Percentiles rank a stretch among this genome's conserved stretches.
Conservation (phyloP, 1,284 basidiomycete species). For the Coniophora puteana region DNA sequence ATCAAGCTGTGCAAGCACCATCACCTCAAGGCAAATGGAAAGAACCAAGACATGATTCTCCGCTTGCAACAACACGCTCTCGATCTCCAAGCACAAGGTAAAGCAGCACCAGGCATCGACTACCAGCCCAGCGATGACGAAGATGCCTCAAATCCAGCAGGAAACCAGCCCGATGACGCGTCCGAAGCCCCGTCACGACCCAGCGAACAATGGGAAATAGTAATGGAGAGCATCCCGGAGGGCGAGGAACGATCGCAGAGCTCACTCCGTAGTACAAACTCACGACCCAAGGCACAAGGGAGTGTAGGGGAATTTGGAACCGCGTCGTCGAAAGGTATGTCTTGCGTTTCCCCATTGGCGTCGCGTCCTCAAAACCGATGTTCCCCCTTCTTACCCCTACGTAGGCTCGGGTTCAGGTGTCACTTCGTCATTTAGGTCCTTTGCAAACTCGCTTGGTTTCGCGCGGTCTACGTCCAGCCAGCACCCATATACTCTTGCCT, state of each 20-base stretch:
- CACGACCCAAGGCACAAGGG: slow-evolving; percentile 28
- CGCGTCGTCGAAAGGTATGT: slow-evolving; percentile 57
- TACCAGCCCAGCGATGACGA: slow-evolving; percentile 42
- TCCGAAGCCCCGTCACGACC: slow-evolving; percentile 38
- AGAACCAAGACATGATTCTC: slow-evolving; percentile 68
- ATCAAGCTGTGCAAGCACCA: slow-evolving; percentile 79
- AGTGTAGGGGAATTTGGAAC: slow-evolving; percentile 75
- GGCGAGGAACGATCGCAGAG: slow-evolving; percentile 42
- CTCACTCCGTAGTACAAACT: slow-evolving; percentile 22
- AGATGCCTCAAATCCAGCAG: slow-evolving; percentile 14
- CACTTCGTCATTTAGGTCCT: slow-evolving; percentile 61
- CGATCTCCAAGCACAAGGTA: slow-evolving; percentile 61
- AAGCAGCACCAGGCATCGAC: slow-evolving; percentile 48
- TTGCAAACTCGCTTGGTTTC: slow-evolving; percentile 67
- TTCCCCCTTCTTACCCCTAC: slow-evolving; percentile 13
- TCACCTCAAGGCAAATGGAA: slow-evolving; percentile 70
- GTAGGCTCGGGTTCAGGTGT: slow-evolving; percentile 44
- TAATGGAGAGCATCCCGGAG: slow-evolving; percentile 73
- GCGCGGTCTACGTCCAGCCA: slow-evolving; percentile 41
- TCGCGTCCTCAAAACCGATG: slow-evolving; percentile 6
- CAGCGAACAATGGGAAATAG: slow-evolving; percentile 73
- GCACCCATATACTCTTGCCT: slow-evolving; percentile 26
- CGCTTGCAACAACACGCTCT: slow-evolving; percentile 64
- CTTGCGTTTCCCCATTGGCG: not conserved
- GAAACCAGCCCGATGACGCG: slow-evolving; percentile 29